A percentile compares a stretch with the other conserved stretches of the same genome.
These are phyloP conservation scores for Cryptosporidium ubiquitum DNA, from an alignment of 169 alveolate genomes.

Conservation along the genomic window DNA sequence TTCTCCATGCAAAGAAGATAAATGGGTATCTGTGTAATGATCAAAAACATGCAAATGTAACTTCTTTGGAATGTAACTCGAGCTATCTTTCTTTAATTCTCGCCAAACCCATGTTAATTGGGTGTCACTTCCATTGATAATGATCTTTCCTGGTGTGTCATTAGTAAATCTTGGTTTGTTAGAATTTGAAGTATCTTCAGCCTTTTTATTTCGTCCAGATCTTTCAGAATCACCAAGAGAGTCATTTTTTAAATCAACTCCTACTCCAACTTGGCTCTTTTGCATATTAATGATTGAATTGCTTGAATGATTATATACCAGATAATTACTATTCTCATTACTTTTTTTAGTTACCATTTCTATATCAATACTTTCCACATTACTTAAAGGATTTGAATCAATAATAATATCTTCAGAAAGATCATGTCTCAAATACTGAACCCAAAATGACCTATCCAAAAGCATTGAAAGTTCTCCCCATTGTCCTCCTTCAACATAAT, in stretches of 20 bases:
- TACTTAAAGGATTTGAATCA: neutral
- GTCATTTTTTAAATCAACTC: neutral
- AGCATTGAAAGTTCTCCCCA: conserved; percentile 66
- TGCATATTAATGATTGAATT: neutral
- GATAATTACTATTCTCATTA: neutral
- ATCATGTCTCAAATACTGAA: conserved; percentile 61
- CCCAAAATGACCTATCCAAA: conserved; percentile 69
- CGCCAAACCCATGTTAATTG: conserved; percentile 80
- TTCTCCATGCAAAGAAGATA: conserved; percentile 78
- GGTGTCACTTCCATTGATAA: conserved; percentile 78
- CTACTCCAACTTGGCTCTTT: neutral
- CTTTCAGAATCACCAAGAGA: neutral
- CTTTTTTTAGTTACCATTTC: conserved; percentile 18
- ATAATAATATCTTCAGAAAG: conserved; percentile 24
- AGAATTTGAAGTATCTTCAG: neutral
- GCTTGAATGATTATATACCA: neutral
- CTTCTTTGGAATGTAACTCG: conserved; percentile 75
- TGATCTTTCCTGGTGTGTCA: conserved; percentile 78
- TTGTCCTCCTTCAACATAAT: conserved; percentile 68
- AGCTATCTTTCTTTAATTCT: neutral
- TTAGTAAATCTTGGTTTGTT: conserved; percentile 71
- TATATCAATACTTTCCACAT: conserved; percentile 3
- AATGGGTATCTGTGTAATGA: conserved; percentile 64
- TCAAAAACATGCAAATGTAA: conserved; percentile 72
- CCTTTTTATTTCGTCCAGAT: neutral